These are phyloP conservation scores for Quercus gilva DNA, from an alignment of 306 rosid species.

Conservation along the genomic window DNA sequence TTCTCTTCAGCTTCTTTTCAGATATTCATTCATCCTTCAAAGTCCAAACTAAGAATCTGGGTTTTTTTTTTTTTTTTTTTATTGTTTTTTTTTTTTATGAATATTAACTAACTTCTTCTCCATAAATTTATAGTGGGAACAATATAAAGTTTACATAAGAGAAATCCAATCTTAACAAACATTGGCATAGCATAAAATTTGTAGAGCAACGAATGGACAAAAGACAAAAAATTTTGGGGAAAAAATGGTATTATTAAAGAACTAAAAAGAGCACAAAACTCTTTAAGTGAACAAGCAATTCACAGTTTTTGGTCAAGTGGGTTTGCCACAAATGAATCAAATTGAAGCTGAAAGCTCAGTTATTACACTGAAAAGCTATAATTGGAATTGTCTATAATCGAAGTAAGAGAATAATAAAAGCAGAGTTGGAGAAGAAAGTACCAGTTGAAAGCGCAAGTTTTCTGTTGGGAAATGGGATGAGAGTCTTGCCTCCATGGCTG, in stretches of 20 bases:
- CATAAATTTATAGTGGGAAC: not conserved
- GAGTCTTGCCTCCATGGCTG: conserved; percentile 26
- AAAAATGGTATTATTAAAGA: not conserved
- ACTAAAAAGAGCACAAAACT: not conserved
- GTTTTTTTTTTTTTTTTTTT: not conserved
- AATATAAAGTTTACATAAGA: not conserved
- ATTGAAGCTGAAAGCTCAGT: not conserved
- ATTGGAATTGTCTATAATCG: not conserved
- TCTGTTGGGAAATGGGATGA: conserved; percentile 21
- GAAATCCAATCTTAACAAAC: not conserved
- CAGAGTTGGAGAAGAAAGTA: conserved; percentile 17
- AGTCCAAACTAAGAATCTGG: not conserved
- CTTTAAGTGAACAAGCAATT: not conserved
- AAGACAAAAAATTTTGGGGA: not conserved
- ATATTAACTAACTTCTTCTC: not conserved
- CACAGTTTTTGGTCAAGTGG: not conserved
- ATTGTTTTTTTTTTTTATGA: not conserved
- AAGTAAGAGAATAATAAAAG: not conserved
- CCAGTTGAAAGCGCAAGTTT: conserved; percentile 23
- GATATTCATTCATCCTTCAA: not conserved
- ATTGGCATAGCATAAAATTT: not conserved
- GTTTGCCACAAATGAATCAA: not conserved
- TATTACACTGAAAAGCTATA: not conserved
- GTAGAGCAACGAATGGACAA: not conserved
- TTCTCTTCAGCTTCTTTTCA: not conserved